Percentiles rank a stretch among this genome's conserved stretches.
These are phyloP conservation scores for Mycosarcoma maydis DNA, from an alignment of 1,284 basidiomycete genomes.

Conservation along the genomic window DNA sequence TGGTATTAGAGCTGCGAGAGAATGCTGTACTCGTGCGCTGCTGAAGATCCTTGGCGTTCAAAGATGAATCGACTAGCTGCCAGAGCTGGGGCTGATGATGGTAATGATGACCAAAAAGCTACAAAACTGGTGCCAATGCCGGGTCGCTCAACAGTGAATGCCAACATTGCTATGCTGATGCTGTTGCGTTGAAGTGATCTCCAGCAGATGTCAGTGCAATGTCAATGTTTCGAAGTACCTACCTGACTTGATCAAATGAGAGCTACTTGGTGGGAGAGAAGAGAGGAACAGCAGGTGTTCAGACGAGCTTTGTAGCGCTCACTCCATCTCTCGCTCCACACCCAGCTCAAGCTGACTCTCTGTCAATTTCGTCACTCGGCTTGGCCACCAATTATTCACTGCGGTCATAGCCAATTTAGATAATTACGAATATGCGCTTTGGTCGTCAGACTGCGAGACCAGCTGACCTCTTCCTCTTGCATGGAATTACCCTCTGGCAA, in stretches of 20 bases:
- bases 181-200: slow-evolving; percentile 1
- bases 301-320: slow-evolving; percentile 44
- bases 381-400: not conserved
- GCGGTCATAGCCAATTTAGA: slow-evolving; percentile 40
- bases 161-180: slow-evolving; percentile 15
- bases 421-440: too few relatives aligned
- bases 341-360: too few relatives aligned
- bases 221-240: slow-evolving; percentile 19
- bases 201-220: slow-evolving; percentile 12
- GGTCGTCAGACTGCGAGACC: too few relatives aligned
- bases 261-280: slow-evolving; percentile 50
- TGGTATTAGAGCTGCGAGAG: too few relatives aligned
- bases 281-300: slow-evolving; percentile 11
- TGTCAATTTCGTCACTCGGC: not conserved
- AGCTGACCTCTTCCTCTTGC: too few relatives aligned
- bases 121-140: not conserved
- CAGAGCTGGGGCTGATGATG: not conserved
- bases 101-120: slow-evolving; percentile 10
- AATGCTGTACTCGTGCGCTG: too few relatives aligned
- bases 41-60: slow-evolving; percentile 6
- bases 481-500: too few relatives aligned
- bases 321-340: slow-evolving; percentile 26
- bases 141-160: not conserved
- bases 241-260: slow-evolving; percentile 53
- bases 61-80: not conserved